Percentiles rank a stretch among this genome's conserved stretches.
Conservation (phyloP, 331 rosid genomes). For the Spiraea crenata region DNA sequence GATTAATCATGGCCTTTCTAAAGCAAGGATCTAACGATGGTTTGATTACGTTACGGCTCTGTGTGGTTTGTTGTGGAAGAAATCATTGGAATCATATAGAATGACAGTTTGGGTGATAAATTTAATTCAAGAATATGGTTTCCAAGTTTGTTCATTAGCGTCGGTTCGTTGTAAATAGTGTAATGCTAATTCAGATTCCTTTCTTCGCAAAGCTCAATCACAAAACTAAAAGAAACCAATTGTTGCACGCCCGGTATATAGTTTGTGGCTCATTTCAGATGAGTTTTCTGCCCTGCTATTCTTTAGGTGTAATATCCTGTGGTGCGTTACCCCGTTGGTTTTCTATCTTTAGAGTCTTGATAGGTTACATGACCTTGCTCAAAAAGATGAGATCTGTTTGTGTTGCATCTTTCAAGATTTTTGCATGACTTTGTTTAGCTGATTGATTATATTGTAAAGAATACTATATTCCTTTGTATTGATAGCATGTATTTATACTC, state of each 20-base stretch:
- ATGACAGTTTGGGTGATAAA: background rate
- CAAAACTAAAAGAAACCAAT: too few species aligned
- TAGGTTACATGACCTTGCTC: background rate
- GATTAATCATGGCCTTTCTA: background rate
- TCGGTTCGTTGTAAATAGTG: background rate
- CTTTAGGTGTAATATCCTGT: background rate
- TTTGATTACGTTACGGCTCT: background rate
- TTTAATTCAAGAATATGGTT: background rate
- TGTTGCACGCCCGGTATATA: too few species aligned
- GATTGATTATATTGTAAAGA: background rate
- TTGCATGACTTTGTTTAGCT: background rate
- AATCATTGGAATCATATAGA: background rate
- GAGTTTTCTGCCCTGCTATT: too few species aligned
- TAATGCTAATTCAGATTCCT: too few species aligned
- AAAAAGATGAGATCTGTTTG: background rate
- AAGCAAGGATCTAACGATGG: constrained; percentile 3
- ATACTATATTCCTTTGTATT: constrained; percentile 17
- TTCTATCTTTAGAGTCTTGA: background rate
- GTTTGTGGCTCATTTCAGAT: too few species aligned
- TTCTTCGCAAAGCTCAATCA: too few species aligned
- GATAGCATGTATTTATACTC: constrained; percentile 16
- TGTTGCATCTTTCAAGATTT: background rate
- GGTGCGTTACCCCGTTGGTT: background rate
- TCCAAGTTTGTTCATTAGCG: background rate
- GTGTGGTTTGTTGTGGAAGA: background rate